Base-by-base conservation (phyloP, 495 filamentous ascomycete species). In the Pseudoneurospora amorphoporcata region DNA sequence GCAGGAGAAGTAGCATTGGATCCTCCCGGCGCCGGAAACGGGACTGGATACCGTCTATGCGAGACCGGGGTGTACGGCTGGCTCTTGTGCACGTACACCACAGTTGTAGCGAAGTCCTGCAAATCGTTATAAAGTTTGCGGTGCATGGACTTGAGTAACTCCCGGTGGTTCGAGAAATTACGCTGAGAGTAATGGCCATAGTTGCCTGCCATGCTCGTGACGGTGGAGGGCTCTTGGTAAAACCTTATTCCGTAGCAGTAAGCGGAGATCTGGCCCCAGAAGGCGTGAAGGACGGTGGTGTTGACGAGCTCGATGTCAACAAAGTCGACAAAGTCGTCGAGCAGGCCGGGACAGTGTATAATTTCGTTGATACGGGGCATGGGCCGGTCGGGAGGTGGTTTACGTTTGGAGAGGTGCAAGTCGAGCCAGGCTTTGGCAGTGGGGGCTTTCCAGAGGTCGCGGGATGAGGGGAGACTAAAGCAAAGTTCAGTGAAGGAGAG, bases 401-500 rank as follows among this genome's bases (percentile, higher is more conserved):
- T 17, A 8, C 61, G 69, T 61, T 73, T 74, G 9, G 71, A 42
- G 4, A 84, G 75, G 70, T 85, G 86, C 2, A 81, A 73, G 8
- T 81, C 76, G 71, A 85, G 85, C 88, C 88, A 90, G 29, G 81
- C 81, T 17, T 78, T 68, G 14, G 87, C 86, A 0, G 83, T 80
- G 39, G 81, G 78, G 4, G 88, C 87, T 37, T 84, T 78, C 86
- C 87, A 90, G 3, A 90, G 76, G 3, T 79, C 70, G 14, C 82
- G 80, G 1, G 83, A 77, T 17, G 80, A 79, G 3, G 88, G 87
- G 8, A 89, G 75, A 10, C 86, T 83, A 8, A 89, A 79, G n/a
- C 83, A 81, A 8, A 90, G 72, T 68, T 90, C 88, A 9, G 86
- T 82, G 74, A 88, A 89, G 2, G 87, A 88, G 70, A 89, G 84